These are phyloP conservation scores for Tylopilus sp. DNA, from an alignment of 768 basidiomycete genomes.

Conservation along the genomic window DNA sequence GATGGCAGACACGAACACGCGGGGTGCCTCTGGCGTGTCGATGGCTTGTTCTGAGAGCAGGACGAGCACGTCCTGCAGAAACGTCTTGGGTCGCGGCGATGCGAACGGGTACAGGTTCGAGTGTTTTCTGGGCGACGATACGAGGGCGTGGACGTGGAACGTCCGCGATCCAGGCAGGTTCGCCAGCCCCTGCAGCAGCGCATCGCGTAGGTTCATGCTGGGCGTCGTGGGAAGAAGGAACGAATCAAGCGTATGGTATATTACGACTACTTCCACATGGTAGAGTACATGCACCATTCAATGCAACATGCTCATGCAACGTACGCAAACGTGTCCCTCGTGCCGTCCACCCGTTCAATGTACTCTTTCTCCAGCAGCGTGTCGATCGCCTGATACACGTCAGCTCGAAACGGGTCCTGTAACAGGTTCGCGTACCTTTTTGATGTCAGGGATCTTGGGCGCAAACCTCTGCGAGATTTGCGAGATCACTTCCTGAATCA, in stretches of 20 bases:
- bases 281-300: not conserved
- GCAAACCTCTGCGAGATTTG: conserved; percentile 86
- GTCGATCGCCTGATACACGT: conserved; percentile 68
- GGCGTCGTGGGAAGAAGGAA: conserved; percentile 23
- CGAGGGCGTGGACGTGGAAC: conserved; percentile 74
- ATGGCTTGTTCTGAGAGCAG: conserved; percentile 63
- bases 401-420: not conserved
- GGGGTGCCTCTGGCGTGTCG: conserved; percentile 45
- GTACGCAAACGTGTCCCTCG: conserved; percentile 18
- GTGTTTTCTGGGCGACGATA: conserved; percentile 65
- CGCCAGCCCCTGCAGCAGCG: conserved; percentile 53
- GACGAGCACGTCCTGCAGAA: conserved; percentile 74
- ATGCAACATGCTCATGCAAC: conserved; percentile 26
- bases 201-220: conserved; percentile 54
- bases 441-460: conserved; percentile 94
- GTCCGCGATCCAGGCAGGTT: conserved; percentile 62
- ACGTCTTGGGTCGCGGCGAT: conserved; percentile 57
- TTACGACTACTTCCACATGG: conserved; percentile 16
- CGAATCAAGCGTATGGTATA: conserved; percentile 11
- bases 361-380: conserved; percentile 95
- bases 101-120: conserved; percentile 74
- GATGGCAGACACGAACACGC: conserved; percentile 72
- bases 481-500: conserved; percentile 88
- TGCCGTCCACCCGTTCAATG: conserved; percentile 79
- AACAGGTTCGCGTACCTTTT: conserved; percentile 56